Conservation (phyloP, 768 basidiomycete genomes). For the Trametes sanguinea region DNA sequence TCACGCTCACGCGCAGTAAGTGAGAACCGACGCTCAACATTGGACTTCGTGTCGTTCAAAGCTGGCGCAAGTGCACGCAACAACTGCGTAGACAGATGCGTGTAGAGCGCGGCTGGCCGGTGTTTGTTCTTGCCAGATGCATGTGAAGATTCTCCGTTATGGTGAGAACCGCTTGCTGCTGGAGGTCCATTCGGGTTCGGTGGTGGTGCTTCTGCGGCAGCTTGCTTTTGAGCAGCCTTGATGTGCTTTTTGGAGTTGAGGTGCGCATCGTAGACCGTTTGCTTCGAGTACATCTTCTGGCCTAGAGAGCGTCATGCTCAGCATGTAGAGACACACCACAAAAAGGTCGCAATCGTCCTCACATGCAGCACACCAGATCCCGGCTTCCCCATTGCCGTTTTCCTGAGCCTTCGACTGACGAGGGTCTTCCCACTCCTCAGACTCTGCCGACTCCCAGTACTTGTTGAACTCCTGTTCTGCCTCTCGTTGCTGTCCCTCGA, state of each 20-base stretch:
- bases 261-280: constrained; percentile 97
- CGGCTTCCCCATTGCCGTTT: constrained; percentile 52
- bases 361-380: constrained; percentile 97
- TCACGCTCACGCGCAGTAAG: constrained; percentile 98
- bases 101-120: constrained; percentile 67
- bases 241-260: constrained; percentile 94
- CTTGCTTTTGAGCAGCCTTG: constrained; percentile 83
- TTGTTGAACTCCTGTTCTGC: constrained; percentile 70
- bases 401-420: constrained; percentile 40
- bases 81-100: constrained; percentile 68
- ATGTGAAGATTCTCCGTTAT: constrained; percentile 33
- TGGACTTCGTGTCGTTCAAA: constrained; percentile 89
- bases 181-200: constrained; percentile 62
- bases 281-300: constrained; percentile 93
- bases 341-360: constrained; percentile 38
- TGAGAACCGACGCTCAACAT: constrained; percentile 95
- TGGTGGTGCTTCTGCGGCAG: constrained; percentile 43
- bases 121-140: constrained; percentile 47
- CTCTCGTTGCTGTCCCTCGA: constrained; percentile 65
- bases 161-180: constrained; percentile 52
- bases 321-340: constrained; percentile 11
- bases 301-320: constrained; percentile 47
- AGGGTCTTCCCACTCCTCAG: constrained; percentile 72
- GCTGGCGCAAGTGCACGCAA: constrained; percentile 62
- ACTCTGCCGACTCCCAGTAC: constrained; percentile 78